A percentile compares a stretch with the other conserved stretches of the same genome.
phyloP scores from a whole-genome alignment of 2,329 filamentous ascomycete species.

The Pseudocercospora vitis region DNA sequence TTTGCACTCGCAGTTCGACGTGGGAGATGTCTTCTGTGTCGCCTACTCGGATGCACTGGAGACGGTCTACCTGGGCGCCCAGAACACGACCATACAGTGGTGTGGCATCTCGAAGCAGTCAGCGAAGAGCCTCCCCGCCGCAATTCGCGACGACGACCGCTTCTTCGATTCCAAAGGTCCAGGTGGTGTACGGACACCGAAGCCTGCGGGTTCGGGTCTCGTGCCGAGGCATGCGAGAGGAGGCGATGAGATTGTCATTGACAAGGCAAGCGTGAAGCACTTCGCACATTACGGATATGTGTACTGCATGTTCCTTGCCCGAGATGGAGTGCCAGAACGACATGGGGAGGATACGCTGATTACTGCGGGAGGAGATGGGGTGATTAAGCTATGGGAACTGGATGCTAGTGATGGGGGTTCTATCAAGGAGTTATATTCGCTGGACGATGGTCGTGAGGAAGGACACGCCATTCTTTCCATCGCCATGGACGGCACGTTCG shows the following conservation, averaged over 20 bases:
- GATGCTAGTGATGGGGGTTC: slow-evolving; percentile 58
- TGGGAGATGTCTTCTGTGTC: slow-evolving; percentile 95
- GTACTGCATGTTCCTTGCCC: slow-evolving; percentile 89
- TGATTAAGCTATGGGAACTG: slow-evolving; percentile 89
- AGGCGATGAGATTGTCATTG: slow-evolving; percentile 74
- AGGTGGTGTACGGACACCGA: slow-evolving; percentile 75
- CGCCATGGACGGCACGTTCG: slow-evolving; percentile 82
- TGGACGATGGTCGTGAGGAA: slow-evolving; percentile 59
- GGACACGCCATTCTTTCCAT: slow-evolving; percentile 72
- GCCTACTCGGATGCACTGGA: slow-evolving; percentile 77
- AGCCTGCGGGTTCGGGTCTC: slow-evolving; percentile 60
- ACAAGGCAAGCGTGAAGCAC: slow-evolving; percentile 74
- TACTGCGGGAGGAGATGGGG: slow-evolving; percentile 89
- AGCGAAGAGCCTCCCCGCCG: slow-evolving; percentile 52
- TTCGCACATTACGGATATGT: slow-evolving; percentile 96
- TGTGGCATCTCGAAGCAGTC: slow-evolving; percentile 52
- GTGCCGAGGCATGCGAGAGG: slow-evolving; percentile 53
- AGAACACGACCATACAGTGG: slow-evolving; percentile 96
- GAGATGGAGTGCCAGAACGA: slow-evolving; percentile 67
- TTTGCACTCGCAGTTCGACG: slow-evolving; percentile 89
- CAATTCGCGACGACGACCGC: slow-evolving; percentile 64
- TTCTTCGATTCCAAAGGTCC: slow-evolving; percentile 93
- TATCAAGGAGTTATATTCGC: slow-evolving; percentile 67
- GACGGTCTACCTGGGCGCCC: slow-evolving; percentile 86
- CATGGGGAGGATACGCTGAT: slow-evolving; percentile 78